Percentiles rank a stretch among this genome's conserved stretches.
Conservation (phyloP, 164 flowering plant species). For the Euptelea pleiosperma region DNA sequence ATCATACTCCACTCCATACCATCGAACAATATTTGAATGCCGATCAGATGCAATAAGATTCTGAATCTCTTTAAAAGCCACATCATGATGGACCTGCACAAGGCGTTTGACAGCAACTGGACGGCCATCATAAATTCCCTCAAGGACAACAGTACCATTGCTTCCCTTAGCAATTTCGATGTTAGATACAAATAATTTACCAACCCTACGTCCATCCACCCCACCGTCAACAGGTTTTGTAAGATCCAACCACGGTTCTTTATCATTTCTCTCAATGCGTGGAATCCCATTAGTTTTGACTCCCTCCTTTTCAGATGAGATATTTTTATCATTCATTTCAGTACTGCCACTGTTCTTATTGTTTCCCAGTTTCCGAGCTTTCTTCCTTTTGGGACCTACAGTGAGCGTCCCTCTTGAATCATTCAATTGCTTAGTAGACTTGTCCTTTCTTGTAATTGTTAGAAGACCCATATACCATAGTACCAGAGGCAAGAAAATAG, state of each 20-base stretch:
- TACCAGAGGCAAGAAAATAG: not conserved
- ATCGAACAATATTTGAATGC: slow-evolving; percentile 90
- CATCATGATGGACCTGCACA: slow-evolving; percentile 70
- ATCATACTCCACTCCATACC: slow-evolving; percentile 86
- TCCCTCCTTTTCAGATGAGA: slow-evolving; percentile 22
- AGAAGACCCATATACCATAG: slow-evolving; percentile 1
- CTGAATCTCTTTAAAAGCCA: slow-evolving; percentile 83
- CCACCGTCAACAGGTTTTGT: slow-evolving; percentile 25
- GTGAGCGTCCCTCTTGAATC: slow-evolving; percentile 18
- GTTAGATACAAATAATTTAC: slow-evolving; percentile 56
- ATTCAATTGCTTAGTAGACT: slow-evolving; percentile 15
- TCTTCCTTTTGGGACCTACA: slow-evolving; percentile 44
- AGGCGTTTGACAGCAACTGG: slow-evolving; percentile 94
- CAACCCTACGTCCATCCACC: slow-evolving; percentile 48
- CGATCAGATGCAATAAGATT: slow-evolving; percentile 83
- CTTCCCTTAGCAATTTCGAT: slow-evolving; percentile 90
- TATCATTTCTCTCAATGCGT: slow-evolving; percentile 20
- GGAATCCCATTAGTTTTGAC: slow-evolving; percentile 10
- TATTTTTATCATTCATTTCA: slow-evolving; percentile 18
- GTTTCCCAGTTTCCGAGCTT: slow-evolving; percentile 34
- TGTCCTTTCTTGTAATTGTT: slow-evolving; percentile 9
- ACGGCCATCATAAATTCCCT: slow-evolving; percentile 78
- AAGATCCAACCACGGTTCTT: slow-evolving; percentile 12
- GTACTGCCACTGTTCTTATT: slow-evolving; percentile 20
- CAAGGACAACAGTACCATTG: slow-evolving; percentile 85